phyloP scores from a whole-genome alignment of 2,329 filamentous ascomycete species.

The Aspergillus bombycis region DNA sequence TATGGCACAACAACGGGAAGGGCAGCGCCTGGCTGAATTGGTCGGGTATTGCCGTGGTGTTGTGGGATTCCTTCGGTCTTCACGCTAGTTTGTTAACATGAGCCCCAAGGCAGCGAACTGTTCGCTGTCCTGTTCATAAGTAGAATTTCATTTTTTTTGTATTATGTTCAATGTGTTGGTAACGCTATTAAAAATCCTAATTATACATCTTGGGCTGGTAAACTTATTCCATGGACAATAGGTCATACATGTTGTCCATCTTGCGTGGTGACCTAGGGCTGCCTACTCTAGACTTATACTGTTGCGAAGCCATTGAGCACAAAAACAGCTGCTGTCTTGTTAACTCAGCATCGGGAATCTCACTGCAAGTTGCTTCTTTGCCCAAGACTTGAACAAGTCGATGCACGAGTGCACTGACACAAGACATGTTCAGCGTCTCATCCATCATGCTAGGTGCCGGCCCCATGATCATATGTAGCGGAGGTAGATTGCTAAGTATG shows the following conservation, averaged over 20 bases:
- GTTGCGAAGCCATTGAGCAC: not conserved
- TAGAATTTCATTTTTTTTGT: not conserved
- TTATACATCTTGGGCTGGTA: not conserved
- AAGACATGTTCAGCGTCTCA: conserved; percentile 13
- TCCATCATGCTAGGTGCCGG: conserved; percentile 26
- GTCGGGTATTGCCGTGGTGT: conserved; percentile 89
- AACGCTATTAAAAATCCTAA: not conserved
- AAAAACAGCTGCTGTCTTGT: not conserved
- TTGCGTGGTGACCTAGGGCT: not conserved
- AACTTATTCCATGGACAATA: conserved; percentile 2
- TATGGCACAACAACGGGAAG: conserved; percentile 71
- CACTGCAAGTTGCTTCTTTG: not conserved
- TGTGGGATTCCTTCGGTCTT: conserved; percentile 74
- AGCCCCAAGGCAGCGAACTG: not conserved
- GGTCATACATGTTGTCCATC: conserved; percentile 18
- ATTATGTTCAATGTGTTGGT: not conserved
- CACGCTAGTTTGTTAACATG: conserved; percentile 37
- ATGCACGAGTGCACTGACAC: conserved; percentile 12
- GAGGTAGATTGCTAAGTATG: conserved; percentile 32
- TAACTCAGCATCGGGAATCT: not conserved
- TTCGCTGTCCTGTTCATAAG: not conserved
- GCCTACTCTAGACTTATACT: not conserved
- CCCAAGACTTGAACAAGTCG: conserved; percentile 2
- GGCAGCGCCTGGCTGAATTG: conserved; percentile 69
- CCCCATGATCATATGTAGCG: conserved; percentile 33